Evolutionary conservation across 78 protist genomes (phyloP), one percentile per base, ranked within the genome.

Genomic region (Planoprotostelium fungivorum): DNA sequence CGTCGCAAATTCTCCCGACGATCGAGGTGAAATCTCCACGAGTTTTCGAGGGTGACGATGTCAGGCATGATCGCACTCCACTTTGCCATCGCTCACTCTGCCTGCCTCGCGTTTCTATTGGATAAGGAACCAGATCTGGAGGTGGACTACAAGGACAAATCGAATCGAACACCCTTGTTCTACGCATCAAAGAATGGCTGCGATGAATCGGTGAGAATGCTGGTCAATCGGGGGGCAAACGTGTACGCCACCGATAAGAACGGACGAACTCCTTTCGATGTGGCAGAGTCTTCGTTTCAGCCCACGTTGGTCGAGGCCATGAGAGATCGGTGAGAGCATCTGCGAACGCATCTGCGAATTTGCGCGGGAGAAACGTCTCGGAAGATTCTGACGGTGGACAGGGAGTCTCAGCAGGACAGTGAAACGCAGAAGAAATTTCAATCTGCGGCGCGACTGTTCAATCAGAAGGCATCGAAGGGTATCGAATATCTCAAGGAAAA

Each of bases 401-500:
- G 73, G 73, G 73, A 51, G 31, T 25, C 73, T 25, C 73, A 51
- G 73, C 5, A 25, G 31, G 73, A 51, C 16, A 25, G 73, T 5
- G 73, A 51, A 16, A 51, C 5, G 73, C 73, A 16, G 31, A 25
- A 5, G 5, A 5, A 25, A 16, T 51, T 25, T 16, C 73, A 51
- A 51, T 25, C 5, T 16, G 73, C 73, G 31, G 73, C 73, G 73
- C 5, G 16, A 51, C 63, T 92, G 31, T 92, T 92, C 37, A 92
- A 92, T 37, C 90, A 88, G 35, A 92, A 92, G 51, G 91, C 94
- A 63, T 86, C 84, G 34, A 88, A 86, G 63, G 94, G 94, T 37
- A 73, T 92, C 0, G 94, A 92, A 36, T 89, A 86, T 36, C 88
- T 92, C 10, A 37, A 89, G 28, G 37, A 63, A 37, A 51, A 86